Percentiles rank a stretch among this genome's conserved stretches.
phyloP scores from a whole-genome alignment of 352 stramenopile genomes.

The Pelagophyceae sp. region DNA sequence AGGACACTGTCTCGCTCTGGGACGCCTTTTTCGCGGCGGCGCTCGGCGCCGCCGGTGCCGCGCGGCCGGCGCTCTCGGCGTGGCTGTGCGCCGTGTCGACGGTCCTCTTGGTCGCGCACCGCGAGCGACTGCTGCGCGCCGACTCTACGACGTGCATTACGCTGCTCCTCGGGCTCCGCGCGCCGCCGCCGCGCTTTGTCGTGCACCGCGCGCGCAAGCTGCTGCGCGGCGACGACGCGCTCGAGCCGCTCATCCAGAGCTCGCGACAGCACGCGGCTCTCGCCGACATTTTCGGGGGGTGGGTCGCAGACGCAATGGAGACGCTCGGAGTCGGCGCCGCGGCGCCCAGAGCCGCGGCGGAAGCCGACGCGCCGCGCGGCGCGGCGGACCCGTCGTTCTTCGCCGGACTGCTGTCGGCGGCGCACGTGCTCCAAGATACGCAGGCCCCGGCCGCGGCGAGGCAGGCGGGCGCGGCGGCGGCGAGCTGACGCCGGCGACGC shows the following conservation, averaged over 20 bases:
- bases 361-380: too few species aligned
- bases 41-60: background rate
- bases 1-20: conserved; percentile 18
- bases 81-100: background rate
- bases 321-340: background rate
- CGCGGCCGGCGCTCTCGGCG: background rate
- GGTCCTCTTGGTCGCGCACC: background rate
- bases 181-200: background rate
- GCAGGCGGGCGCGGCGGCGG: too few species aligned
- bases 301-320: background rate
- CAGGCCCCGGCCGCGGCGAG: too few species aligned
- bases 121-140: background rate
- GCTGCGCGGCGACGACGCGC: background rate
- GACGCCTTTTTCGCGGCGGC: conserved; percentile 24
- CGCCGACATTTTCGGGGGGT: background rate
- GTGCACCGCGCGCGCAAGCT: background rate
- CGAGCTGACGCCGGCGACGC: too few species aligned
- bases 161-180: background rate
- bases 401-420: too few species aligned
- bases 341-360: too few species aligned
- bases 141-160: background rate
- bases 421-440: too few species aligned
- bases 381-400: too few species aligned
- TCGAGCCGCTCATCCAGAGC: background rate
- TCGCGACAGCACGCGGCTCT: background rate